phyloP scores from a whole-genome alignment of 805 yeast genomes.

The Saturnispora gosingensis region DNA sequence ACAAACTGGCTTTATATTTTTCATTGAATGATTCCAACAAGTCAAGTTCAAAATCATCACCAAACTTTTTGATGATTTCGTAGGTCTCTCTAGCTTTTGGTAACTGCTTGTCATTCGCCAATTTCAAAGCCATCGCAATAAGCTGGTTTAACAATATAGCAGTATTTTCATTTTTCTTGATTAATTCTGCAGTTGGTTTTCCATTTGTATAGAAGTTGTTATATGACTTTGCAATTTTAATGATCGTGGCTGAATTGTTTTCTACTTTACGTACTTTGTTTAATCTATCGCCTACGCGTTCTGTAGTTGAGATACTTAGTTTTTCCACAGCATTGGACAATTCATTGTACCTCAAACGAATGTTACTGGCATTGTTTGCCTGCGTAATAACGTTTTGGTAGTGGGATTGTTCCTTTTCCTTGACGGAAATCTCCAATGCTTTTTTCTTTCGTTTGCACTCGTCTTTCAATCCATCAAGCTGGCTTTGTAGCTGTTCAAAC shows the following conservation, averaged over 20 bases:
- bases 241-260: slow-evolving; percentile 62
- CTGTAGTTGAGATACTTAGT: slow-evolving; percentile 45
- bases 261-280: slow-evolving; percentile 61
- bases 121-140: slow-evolving; percentile 52
- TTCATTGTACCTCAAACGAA: slow-evolving; percentile 39
- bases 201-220: slow-evolving; percentile 61
- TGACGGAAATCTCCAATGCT: slow-evolving; percentile 47
- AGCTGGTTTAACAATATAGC: slow-evolving; percentile 64
- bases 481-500: slow-evolving; percentile 75
- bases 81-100: slow-evolving; percentile 31
- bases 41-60: slow-evolving; percentile 67
- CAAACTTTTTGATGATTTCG: slow-evolving; percentile 52
- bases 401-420: slow-evolving; percentile 55
- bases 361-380: slow-evolving; percentile 31
- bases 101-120: slow-evolving; percentile 42
- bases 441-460: slow-evolving; percentile 45
- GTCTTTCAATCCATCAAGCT: slow-evolving; percentile 50
- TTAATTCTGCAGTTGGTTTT: slow-evolving; percentile 44
- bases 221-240: slow-evolving; percentile 67
- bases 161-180: slow-evolving; percentile 32
- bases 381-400: slow-evolving; percentile 54
- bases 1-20: slow-evolving; percentile 63
- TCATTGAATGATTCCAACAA: slow-evolving; percentile 61
- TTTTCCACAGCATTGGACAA: slow-evolving; percentile 46
- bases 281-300: slow-evolving; percentile 62